Evolutionary conservation across 257 asterid genomes (phyloP), one percentile per base, ranked within the genome.

Genomic region (Ajuga chamaepitys): DNA sequence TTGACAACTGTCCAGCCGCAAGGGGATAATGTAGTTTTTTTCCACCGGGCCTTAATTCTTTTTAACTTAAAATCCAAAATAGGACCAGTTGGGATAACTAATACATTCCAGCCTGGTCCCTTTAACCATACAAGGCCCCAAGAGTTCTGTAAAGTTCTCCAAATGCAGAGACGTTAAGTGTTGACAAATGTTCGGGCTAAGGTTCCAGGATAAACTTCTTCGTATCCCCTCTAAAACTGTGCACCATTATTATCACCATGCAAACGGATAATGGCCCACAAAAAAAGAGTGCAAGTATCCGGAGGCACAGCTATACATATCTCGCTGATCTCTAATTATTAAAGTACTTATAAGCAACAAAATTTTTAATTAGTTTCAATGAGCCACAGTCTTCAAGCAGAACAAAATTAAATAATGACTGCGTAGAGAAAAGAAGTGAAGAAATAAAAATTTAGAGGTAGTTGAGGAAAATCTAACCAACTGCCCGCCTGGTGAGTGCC

Each of bases 401-500:
- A 7, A 42, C 47, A 68, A 20, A 32, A 42, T 3, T 40, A 74
- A 30, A 8, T 30, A 5, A 1, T 21, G 17, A 37, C 30, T 11
- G 60, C 52, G 42, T 25, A 26, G 30, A 60, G 61, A 70, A 50
- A 42, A 68, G 25, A 37, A 9, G 16, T 4, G 11, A 34, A 45
- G 25, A 46, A 44, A 22, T n/a, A n/a, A 56, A 30, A 26, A 18
- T 17, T 30, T 44, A 30, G 9, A 26, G 4, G 48, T 30, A 28
- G 37, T 11, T 68, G 28, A 54, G 45, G 13, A 41, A 54, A 64
- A 44, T 63, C 88, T 68, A 70, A 89, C 99, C 99, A 93, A 68
- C 77, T 94, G 99, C 69, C 97, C 99, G 25, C 99, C 97, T 34
- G 99, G 95, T 75, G 99, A 94, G 66, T 77, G 87, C 58, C 95